Conservation (phyloP, 2,329 filamentous ascomycete species). For the Talaromyces sp. region DNA sequence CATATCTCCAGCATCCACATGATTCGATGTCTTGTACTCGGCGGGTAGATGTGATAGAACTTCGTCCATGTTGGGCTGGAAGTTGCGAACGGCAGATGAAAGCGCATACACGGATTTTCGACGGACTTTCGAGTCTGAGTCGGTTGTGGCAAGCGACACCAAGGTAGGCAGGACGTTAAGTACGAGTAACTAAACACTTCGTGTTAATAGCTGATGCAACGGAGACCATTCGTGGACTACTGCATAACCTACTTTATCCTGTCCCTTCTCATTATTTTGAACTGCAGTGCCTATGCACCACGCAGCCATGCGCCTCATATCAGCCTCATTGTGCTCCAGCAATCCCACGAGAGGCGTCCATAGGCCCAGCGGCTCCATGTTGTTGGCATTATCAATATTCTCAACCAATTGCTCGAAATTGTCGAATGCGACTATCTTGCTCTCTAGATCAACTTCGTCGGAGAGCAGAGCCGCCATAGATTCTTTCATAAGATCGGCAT, state of each 20-base stretch:
- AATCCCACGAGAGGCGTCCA: constrained; percentile 78
- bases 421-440: constrained; percentile 82
- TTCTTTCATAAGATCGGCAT: constrained; percentile 86
- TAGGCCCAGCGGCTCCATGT: constrained; percentile 71
- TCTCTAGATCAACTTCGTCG: constrained; percentile 63
- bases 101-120: constrained; percentile 88
- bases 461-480: constrained; percentile 73
- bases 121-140: constrained; percentile 61
- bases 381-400: constrained; percentile 94
- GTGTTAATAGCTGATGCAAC: constrained; percentile 11
- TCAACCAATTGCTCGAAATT: constrained; percentile 93
- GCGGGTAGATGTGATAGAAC: constrained; percentile 65
- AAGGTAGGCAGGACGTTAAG: constrained; percentile 67
- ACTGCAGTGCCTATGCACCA: constrained; percentile 94
- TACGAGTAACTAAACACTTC: constrained; percentile 46
- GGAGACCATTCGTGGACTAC: no score
- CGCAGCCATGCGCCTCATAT: constrained; percentile 80
- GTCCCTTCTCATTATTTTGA: constrained; percentile 85
- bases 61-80: constrained; percentile 68
- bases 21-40: constrained; percentile 53
- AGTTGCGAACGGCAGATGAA: constrained; percentile 82
- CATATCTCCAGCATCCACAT: constrained; percentile 83
- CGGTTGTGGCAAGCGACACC: constrained; percentile 60
- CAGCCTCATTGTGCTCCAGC: constrained; percentile 63
- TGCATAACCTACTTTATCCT: constrained; percentile 59